phyloP scores from a whole-genome alignment of 331 rosid species.

The Malus hybrid region DNA sequence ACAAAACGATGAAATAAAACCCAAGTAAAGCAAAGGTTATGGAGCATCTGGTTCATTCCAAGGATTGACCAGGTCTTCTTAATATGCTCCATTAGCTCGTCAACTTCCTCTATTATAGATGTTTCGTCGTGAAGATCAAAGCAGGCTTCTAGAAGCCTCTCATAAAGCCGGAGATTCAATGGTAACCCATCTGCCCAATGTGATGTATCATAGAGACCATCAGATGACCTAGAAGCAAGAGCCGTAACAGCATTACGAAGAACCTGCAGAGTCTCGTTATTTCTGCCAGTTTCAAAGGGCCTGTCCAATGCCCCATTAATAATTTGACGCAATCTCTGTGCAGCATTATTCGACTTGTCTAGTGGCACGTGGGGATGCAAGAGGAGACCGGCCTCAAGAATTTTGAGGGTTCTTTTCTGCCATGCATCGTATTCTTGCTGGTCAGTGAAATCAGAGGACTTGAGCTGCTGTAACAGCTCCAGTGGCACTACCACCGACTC shows the following conservation, averaged over 20 bases:
- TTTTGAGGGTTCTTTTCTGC: constrained; percentile 69
- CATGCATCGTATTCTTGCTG: constrained; percentile 70
- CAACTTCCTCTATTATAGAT: constrained; percentile 79
- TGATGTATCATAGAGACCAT: constrained; percentile 60
- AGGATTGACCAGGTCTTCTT: constrained; percentile 97
- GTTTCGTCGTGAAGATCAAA: constrained; percentile 67
- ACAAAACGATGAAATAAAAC: constrained; percentile 82
- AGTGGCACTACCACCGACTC: constrained; percentile 89
- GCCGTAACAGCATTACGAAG: constrained; percentile 63
- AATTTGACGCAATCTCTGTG: constrained; percentile 57
- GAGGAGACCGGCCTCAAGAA: constrained; percentile 88
- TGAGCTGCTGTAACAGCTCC: constrained; percentile 88
- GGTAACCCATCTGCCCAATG: constrained; percentile 99
- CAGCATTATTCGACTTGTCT: constrained; percentile 56
- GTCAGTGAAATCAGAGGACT: constrained; percentile 63
- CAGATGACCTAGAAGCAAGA: constrained; percentile 77
- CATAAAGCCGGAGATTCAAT: constrained; percentile 79
- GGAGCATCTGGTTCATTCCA: constrained; percentile 73
- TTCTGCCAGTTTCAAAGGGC: constrained; percentile 65
- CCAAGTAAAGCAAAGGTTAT: constrained; percentile 88
- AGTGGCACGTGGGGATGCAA: constrained; percentile 74
- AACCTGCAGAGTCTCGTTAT: constrained; percentile 62
- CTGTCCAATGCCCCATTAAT: constrained; percentile 58
- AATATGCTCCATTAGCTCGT: constrained; percentile 85
- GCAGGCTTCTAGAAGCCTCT: constrained; percentile 74